phyloP scores from a whole-genome alignment of 176 grass and related monocot species.

The Triticum monococcum region DNA sequence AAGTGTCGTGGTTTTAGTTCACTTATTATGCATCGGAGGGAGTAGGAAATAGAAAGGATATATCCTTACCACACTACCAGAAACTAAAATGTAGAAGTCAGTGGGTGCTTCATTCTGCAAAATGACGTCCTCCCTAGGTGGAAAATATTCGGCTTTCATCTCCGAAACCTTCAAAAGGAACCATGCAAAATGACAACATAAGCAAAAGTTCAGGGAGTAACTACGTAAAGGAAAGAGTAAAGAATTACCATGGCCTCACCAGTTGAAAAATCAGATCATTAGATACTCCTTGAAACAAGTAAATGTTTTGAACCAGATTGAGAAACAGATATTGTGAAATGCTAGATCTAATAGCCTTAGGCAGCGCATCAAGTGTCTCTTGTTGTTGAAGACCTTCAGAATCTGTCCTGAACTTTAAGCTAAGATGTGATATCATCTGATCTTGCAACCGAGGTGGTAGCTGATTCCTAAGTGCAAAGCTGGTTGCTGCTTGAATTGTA shows the following conservation, averaged over 20 bases:
- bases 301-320: slow-evolving; percentile 68
- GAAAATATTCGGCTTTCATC: slow-evolving; percentile 98
- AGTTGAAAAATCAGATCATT: slow-evolving; percentile 94
- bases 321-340: slow-evolving; percentile 94
- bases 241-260: slow-evolving; percentile 34
- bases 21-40: too few relatives aligned
- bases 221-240: not conserved
- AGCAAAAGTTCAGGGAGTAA: slow-evolving; percentile 14
- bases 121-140: slow-evolving; percentile 98
- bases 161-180: slow-evolving; percentile 71
- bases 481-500: slow-evolving; percentile 94
- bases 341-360: slow-evolving; percentile 96
- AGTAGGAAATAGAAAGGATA: slow-evolving; percentile 1
- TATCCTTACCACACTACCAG: slow-evolving; percentile 66
- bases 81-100: slow-evolving; percentile 94
- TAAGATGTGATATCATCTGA: slow-evolving; percentile 98
- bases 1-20: too few relatives aligned
- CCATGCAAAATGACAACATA: slow-evolving; percentile 25
- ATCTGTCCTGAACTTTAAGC: slow-evolving; percentile 94
- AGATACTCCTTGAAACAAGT: slow-evolving; percentile 77
- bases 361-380: slow-evolving; percentile 83
- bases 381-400: slow-evolving; percentile 99
- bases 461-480: slow-evolving; percentile 88
- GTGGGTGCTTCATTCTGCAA: slow-evolving; percentile 98
- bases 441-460: slow-evolving; percentile 86